Evolutionary conservation across 768 basidiomycete genomes (phyloP), one percentile per base, ranked within the genome.

Genomic region (Lentinula boryana): DNA sequence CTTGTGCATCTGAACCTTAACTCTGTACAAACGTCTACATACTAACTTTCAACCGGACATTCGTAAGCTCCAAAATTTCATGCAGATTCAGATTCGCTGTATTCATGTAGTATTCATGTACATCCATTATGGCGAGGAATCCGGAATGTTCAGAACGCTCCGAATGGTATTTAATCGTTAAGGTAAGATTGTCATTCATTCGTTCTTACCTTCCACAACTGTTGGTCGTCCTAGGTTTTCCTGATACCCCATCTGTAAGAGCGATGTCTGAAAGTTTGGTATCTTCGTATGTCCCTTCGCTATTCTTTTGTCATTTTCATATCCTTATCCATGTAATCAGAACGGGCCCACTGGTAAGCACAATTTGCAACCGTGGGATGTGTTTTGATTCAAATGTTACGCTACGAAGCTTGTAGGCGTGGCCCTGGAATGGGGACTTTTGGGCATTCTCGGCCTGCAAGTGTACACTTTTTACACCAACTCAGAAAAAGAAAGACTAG

Each of bases 391-490:
- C 5, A 33, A 54, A 21, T 2, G 13, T 38, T 12, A 35, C 5
- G 10, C 36, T n/a, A 36, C 53, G 2, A 33, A 54, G 53, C 53
- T 54, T n/a, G 53, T 54, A 6, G 53, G 53, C 21, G 21, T 54
- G 16, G 18, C 21, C 7, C 36, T 54, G 16, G 53, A 54, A 54
- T 54, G 56, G 56, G 41, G 40, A 15, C 44, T 57, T 18, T 57
- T 57, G 43, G 56, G 56, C 9, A 31, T 41, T 6, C 40, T 57
- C 23, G 23, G 31, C 13, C 31, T 57, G 18, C 56, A 57, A 7
- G 38, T 57, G 31, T 41, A 58, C 38, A 53, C 58, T 4, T 64
- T 56, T 40, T 57, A 52, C 50, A 21, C 58, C 27, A 56, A 43
- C 52, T 52, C 35, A 36, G 23, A n/a, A 40, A n/a, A 52, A n/a